phyloP scores from a whole-genome alignment of 441 rosid species.

The Gossypium trilobum region DNA sequence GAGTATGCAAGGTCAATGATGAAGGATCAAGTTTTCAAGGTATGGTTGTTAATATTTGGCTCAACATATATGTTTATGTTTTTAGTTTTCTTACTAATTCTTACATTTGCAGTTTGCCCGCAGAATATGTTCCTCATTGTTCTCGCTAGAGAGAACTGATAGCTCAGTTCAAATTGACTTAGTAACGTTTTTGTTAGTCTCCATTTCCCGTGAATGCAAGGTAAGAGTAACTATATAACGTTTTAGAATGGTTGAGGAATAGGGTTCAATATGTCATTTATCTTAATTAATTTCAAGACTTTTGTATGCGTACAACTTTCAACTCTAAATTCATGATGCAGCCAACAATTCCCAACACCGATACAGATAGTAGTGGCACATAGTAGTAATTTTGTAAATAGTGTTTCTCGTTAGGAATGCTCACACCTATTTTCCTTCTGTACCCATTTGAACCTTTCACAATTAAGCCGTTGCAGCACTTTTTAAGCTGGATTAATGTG shows the following conservation, averaged over 20 bases:
- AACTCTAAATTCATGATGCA: not conserved
- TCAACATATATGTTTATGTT: not conserved
- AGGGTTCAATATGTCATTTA: not conserved
- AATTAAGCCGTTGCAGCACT: not conserved
- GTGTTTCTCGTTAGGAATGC: not conserved
- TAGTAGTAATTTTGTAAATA: not conserved
- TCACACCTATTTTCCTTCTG: not conserved
- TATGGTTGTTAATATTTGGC: slow-evolving; percentile 16
- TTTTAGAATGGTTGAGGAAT: slow-evolving; percentile 7
- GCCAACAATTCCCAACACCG: not conserved
- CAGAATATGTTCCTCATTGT: slow-evolving; percentile 49
- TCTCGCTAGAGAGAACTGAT: slow-evolving; percentile 30
- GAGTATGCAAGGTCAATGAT: slow-evolving; percentile 46
- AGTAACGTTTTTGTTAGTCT: slow-evolving; percentile 32
- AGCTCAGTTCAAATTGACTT: slow-evolving; percentile 32
- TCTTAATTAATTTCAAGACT: not conserved
- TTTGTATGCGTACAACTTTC: not conserved
- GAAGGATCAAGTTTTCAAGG: slow-evolving; percentile 70
- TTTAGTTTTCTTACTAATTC: slow-evolving; percentile 15
- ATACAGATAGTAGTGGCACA: not conserved
- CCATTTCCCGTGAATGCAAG: slow-evolving; percentile 46
- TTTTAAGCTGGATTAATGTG: not conserved
- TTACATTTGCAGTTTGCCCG: slow-evolving; percentile 55
- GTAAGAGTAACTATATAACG: slow-evolving; percentile 28
- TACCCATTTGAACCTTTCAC: not conserved